Base-by-base conservation (phyloP, 2,329 filamentous ascomycete genomes). In the Talaromyces sp. region DNA sequence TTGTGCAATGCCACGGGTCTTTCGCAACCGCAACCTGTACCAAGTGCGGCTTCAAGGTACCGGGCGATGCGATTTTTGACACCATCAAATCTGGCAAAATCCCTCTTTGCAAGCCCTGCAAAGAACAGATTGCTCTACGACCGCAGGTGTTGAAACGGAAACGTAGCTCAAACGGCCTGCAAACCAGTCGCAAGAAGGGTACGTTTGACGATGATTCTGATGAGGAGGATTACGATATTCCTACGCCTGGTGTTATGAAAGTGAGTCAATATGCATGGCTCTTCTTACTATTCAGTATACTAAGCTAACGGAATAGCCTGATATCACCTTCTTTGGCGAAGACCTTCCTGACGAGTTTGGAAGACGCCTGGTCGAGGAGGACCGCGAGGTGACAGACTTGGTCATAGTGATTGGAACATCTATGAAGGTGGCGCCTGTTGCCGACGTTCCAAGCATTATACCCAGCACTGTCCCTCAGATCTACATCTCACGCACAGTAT, bases 311-410 rank as follows among this genome's bases (percentile, higher is more conserved):
- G 41, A 43, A 62, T 1, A 85, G 83, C 95, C 95, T 9, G 94
- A 98, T 79, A 98, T 99, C 74, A 98, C 92, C 56, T 98, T 99
- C 82, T 98, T 98, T 73, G 94, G 94, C 70, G 95, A 99, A 79
- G 85, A 88, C 60, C 88, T 99, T 1, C 93, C 94, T 0, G 88
- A 91, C 70, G 86, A 87, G 70, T 99, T 99, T 78, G 90, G 90
- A 65, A 83, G 87, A 59, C 89, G 93, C 8, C 85, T 98, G 14
- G 87, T 91, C n/a, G 84, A 91, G 66, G 85, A 92, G 70, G 95
- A 99, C 77, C 87, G 88, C 66, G 87, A 92, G 68, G 83, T 86
- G 65, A 91, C 91, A 1, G 95, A 99, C 75, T 84, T 99, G 16
- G 91, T 98, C 70, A 89, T 99, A 69, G 93, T 98, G 70, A 97